Evolutionary conservation across 2,329 filamentous ascomycete genomes (phyloP).

Genomic region (Ampelomyces quisqualis): DNA sequence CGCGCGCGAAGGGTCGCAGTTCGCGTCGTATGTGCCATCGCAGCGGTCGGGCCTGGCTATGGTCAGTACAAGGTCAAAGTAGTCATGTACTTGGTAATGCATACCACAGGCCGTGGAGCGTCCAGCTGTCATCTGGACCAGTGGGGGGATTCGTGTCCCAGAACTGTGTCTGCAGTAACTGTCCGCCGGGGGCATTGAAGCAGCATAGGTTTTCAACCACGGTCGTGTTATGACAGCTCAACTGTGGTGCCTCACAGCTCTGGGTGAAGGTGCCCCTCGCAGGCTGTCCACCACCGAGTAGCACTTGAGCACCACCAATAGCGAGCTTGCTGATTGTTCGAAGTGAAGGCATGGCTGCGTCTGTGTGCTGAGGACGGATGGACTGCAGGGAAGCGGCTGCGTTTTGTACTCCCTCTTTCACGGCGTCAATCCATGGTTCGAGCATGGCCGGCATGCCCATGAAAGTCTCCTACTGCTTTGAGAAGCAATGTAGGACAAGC

Average conservation of each 20-base stretch:
- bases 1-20: constrained; percentile 62
- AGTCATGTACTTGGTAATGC: constrained; percentile 10
- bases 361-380: constrained; percentile 16
- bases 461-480: constrained; percentile 4
- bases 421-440: constrained; percentile 21
- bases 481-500: constrained; percentile 13
- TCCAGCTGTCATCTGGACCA: constrained; percentile 70
- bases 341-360: constrained; percentile 38
- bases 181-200: constrained; percentile 70
- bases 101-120: constrained; percentile 68
- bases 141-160: constrained; percentile 69
- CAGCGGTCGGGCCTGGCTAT: constrained; percentile 54
- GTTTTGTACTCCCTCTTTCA: constrained; percentile 31
- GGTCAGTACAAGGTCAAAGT: constrained; percentile 1
- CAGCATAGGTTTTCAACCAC: constrained; percentile 67
- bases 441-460: constrained; percentile 27
- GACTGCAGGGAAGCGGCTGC: constrained; percentile 13
- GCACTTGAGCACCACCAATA: constrained; percentile 36
- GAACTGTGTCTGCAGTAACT: constrained; percentile 73
- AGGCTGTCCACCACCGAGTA: constrained; percentile 30
- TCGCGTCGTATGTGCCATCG: constrained; percentile 67
- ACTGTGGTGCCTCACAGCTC: constrained; percentile 44
- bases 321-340: constrained; percentile 42
- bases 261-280: constrained; percentile 30
- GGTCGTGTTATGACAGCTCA: constrained; percentile 67